Percentiles rank a stretch among this genome's conserved stretches.
These are phyloP conservation scores for Bisporella sp. DNA, from an alignment of 2,329 filamentous ascomycete species.

Conservation along the genomic window DNA sequence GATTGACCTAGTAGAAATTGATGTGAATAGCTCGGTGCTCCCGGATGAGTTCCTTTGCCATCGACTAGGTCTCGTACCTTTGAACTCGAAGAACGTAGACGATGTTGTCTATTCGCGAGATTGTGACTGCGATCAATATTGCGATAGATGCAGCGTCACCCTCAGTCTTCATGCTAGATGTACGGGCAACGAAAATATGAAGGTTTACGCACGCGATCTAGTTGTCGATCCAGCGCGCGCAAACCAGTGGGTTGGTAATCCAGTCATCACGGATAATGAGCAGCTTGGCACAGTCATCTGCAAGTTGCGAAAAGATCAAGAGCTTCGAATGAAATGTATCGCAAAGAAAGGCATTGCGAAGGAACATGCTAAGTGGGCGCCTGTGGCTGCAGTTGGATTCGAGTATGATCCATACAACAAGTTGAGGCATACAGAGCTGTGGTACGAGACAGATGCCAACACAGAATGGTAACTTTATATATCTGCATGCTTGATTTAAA, in stretches of 20 bases:
- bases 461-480: constrained; percentile 68
- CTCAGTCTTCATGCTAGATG: constrained; percentile 82
- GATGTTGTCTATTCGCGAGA: constrained; percentile 82
- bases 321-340: constrained; percentile 83
- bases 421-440: constrained; percentile 83
- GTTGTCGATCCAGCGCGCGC: constrained; percentile 62
- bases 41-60: constrained; percentile 95
- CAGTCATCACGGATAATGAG: constrained; percentile 77
- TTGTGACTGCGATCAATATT: constrained; percentile 94
- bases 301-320: constrained; percentile 84
- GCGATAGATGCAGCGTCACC: constrained; percentile 82
- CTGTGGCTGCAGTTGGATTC: constrained; percentile 86
- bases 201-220: constrained; percentile 87
- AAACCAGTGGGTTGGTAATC: constrained; percentile 70
- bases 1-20: constrained; percentile 89
- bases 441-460: constrained; percentile 81
- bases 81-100: constrained; percentile 78
- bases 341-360: constrained; percentile 99
- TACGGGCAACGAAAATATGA: constrained; percentile 81
- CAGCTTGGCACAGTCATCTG: constrained; percentile 78
- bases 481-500: not conserved
- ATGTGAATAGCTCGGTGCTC: constrained; percentile 89
- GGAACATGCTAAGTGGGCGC: constrained; percentile 97
- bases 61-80: constrained; percentile 81
- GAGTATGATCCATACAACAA: constrained; percentile 99